Evolutionary conservation across 2,329 filamentous ascomycete species (phyloP).

Genomic region (Calonectria pteridis): DNA sequence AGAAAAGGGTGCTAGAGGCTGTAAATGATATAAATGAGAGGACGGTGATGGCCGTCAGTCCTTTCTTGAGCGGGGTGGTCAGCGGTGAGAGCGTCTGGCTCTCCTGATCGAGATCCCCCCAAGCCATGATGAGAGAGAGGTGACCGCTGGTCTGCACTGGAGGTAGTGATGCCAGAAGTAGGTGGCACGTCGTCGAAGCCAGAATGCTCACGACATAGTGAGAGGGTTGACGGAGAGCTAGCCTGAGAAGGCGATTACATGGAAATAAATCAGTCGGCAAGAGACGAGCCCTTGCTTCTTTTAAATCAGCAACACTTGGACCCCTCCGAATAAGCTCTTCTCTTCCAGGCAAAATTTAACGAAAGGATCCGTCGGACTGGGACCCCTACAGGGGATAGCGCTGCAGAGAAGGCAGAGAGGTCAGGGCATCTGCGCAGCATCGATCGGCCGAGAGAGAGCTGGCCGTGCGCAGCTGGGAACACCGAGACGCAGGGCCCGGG

Average conservation of each 20-base stretch:
- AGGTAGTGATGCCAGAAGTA: neutral
- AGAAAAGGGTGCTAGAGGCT: constrained; percentile 44
- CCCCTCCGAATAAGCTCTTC: neutral
- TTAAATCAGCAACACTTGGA: neutral
- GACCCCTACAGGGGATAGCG: constrained; percentile 4
- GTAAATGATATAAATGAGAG: constrained; percentile 50
- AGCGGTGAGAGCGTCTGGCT: constrained; percentile 44
- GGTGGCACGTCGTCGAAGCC: neutral
- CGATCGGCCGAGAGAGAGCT: constrained; percentile 9
- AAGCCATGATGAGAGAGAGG: constrained; percentile 36
- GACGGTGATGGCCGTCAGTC: constrained; percentile 47
- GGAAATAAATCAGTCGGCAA: neutral
- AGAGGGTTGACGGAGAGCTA: neutral
- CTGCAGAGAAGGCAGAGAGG: neutral
- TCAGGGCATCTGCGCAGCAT: neutral
- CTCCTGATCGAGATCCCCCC: constrained; percentile 37
- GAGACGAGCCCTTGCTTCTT: neutral
- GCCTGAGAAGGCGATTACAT: neutral
- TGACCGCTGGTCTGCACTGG: neutral
- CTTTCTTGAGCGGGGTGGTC: constrained; percentile 34
- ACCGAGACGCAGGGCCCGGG: neutral
- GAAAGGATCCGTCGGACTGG: constrained; percentile 7
- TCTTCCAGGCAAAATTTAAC: constrained; percentile 11
- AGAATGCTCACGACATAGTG: constrained; percentile 3
- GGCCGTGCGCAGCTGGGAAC: constrained; percentile 3